phyloP scores from a whole-genome alignment of 202 grass and related monocot species.

The Bolboschoenoplectus hybrid region DNA sequence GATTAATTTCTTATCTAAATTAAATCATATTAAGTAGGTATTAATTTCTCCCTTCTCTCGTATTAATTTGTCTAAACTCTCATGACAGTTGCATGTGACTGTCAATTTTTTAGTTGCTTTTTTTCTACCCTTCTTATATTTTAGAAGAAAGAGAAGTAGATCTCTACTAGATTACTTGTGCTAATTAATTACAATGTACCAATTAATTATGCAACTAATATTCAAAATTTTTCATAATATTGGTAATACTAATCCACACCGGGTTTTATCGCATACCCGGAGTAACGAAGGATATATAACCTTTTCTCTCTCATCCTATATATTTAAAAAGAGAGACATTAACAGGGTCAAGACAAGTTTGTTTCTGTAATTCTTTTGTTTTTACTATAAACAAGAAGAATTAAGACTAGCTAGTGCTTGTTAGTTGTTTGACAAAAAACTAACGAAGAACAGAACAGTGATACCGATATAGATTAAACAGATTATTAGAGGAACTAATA shows the following conservation, averaged over 20 bases:
- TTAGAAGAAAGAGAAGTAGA: neutral
- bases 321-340: neutral
- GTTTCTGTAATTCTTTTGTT: neutral
- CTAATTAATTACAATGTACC: neutral
- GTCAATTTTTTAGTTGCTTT: neutral
- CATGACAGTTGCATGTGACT: neutral
- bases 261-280: neutral
- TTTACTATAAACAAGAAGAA: neutral
- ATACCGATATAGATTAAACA: slow-evolving; percentile 8
- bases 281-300: neutral
- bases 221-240: neutral
- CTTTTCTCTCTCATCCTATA: neutral
- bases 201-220: neutral
- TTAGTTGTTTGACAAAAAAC: neutral
- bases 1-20: neutral
- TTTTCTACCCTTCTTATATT: neutral
- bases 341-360: neutral
- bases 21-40: neutral
- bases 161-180: neutral
- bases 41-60: neutral
- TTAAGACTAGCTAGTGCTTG: neutral
- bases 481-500: neutral
- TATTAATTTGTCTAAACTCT: neutral
- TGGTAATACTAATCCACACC: neutral
- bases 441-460: neutral